These are phyloP conservation scores for Moricandia moricandioides DNA, from an alignment of 345 rosid genomes.

Conservation along the genomic window DNA sequence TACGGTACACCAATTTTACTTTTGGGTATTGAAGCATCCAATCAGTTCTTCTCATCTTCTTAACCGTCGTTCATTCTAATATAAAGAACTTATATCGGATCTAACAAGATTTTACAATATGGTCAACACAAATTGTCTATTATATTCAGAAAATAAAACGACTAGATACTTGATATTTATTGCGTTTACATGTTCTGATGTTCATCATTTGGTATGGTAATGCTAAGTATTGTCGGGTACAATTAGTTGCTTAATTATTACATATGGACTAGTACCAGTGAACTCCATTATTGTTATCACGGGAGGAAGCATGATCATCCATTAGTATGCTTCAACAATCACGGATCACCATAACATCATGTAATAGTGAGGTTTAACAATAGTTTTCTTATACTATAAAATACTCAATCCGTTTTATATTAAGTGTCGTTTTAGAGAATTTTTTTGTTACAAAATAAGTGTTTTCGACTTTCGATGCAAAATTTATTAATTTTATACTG, in stretches of 20 bases:
- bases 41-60: neutral
- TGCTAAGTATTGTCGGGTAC: neutral
- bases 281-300: slow-evolving; percentile 13
- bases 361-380: neutral
- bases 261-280: neutral
- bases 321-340: slow-evolving; percentile 5
- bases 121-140: slow-evolving; percentile 20
- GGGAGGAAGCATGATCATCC: neutral
- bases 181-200: slow-evolving; percentile 2
- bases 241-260: slow-evolving; percentile 13
- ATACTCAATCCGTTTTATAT: no score
- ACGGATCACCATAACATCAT: neutral
- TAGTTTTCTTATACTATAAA: neutral
- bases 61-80: neutral
- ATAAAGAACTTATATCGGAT: slow-evolving; percentile 14
- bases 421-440: no score
- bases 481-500: no score
- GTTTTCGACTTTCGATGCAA: no score
- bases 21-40: neutral
- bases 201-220: neutral
- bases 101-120: slow-evolving; percentile 9
- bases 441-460: no score
- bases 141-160: neutral
- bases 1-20: neutral
- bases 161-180: slow-evolving; percentile 2